Base-by-base conservation (phyloP, 1,284 basidiomycete genomes). In the Leucoagaricus sp. region DNA sequence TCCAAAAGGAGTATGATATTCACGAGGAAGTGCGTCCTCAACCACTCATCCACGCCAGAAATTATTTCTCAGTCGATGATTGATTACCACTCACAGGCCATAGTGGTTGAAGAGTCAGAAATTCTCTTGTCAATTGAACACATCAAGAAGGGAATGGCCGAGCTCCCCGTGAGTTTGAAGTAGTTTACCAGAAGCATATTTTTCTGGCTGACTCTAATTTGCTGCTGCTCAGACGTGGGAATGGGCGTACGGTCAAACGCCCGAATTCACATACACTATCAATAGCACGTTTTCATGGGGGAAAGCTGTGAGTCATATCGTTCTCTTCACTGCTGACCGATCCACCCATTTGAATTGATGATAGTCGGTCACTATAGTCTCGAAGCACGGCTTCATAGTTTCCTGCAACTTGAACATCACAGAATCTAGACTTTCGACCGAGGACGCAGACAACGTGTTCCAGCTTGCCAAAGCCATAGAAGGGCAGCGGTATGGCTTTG, bases 191-290 rank as follows among this genome's bases (percentile, higher is more conserved):
- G 6, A 40, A 21, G 13, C 50, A 19, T 25, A 19, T 28, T 28
- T 57, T 44, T 52, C 21, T 52, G 26, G 15, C 46, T 15, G 36
- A 7, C 21, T 23, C 17, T 23, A 41, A 26, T 19, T 25, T 2
- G 19, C 10, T 2, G 19, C 10, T 28, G 38, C n/a, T 53, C 33
- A 96, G 91, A 87, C 82, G 38, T 98, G 96, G 97, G 83, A 91
- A 23, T 99, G 96, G 95, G 79, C 85, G 28, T 98, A 86, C 66
- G 96, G 96, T 0, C 93, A 97, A 68, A 97, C 96, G 0, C 96
- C 96, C 52, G 92, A 96, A 68, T 98, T 99, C 69, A 89, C 85
- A 41, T 85, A 87, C 62, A 75, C 72, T 2, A 58, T 89, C 3
- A 59, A 65, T 15, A 69, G 71, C 13, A 59, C 65, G 13, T 91